Evolutionary conservation across 768 basidiomycete species (phyloP), one percentile per base, ranked within the genome.

Genomic region (Mycena haematopus): DNA sequence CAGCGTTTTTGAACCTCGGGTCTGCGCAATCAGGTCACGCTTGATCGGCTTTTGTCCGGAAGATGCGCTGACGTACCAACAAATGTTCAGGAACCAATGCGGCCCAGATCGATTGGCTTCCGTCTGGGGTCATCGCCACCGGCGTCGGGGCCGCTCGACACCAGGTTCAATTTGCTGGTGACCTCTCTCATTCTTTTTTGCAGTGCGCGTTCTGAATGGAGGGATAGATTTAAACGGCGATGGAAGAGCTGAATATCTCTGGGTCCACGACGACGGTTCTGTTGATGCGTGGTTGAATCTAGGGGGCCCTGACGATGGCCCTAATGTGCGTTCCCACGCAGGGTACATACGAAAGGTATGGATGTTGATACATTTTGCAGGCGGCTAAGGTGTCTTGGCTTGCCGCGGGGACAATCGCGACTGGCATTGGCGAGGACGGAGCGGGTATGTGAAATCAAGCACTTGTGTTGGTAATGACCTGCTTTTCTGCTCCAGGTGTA

Each of bases 251-350:
- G 57, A 58, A 42, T 58, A 58, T 31, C 57, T 58, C 19, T 58
- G 24, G 10, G 47, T 57, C n/a, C 56, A 57, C 45, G 47, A 57
- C 10, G 56, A 57, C 22, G 56, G 56, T 21, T 56, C 56, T 5
- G 56, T 57, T n/a, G 46, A 57, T 38, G 56, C 56, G 31, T 57
- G 56, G 56, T 50, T 57, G 47, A 57, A 57, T 27, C 47, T 50
- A 2, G 56, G 47, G 3, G 46, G 46, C 2, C 56, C 36, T 31
- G 29, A 31, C 29, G 29, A 31, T 31, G 29, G 29, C 9, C 29
- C 29, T 9, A 9, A 31, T 31, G 29, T 31, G 29, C 29, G 29
- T 31, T 31, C 29, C 29, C 29, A 9, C 9, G 9, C 29, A 5
- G 29, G 29, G 29, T 9, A 5, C 29, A 4, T 9, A 9, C 29